These are phyloP conservation scores for Prunus mira DNA, from an alignment of 306 rosid genomes.

Conservation along the genomic window DNA sequence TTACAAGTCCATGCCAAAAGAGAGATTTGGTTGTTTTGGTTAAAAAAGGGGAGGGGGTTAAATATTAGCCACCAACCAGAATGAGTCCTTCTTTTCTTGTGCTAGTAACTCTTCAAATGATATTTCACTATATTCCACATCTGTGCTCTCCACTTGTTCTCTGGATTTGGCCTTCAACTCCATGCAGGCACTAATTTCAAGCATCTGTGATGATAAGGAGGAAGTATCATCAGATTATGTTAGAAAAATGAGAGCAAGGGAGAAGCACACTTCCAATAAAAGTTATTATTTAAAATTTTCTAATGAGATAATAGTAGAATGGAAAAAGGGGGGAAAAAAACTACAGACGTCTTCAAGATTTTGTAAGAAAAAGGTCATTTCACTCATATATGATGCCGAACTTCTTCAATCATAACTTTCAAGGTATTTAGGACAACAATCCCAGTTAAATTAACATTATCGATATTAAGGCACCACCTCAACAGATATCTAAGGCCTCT, in stretches of 20 bases:
- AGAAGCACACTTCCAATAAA: neutral
- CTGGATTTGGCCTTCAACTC: slow-evolving; percentile 54
- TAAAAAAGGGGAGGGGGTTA: neutral
- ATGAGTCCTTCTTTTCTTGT: slow-evolving; percentile 88
- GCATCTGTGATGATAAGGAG: slow-evolving; percentile 42
- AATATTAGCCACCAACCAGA: slow-evolving; percentile 57
- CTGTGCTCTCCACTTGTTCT: slow-evolving; percentile 37
- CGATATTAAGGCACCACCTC: neutral
- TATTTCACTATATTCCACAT: slow-evolving; percentile 51
- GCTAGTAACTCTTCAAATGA: slow-evolving; percentile 87
- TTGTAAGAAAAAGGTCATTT: neutral
- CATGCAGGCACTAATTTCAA: slow-evolving; percentile 57
- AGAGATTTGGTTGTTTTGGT: neutral
- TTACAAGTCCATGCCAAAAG: neutral
- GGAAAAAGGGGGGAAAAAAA: neutral
- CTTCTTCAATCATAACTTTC: neutral
- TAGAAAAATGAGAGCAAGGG: neutral
- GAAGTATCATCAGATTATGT: slow-evolving; percentile 20
- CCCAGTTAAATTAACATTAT: neutral
- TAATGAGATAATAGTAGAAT: neutral
- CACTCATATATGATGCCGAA: neutral
- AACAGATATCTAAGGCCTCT: neutral
- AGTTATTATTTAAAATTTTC: no score
- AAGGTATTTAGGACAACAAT: neutral
- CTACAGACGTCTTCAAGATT: neutral